Conservation (phyloP, 2,329 filamentous ascomycete genomes). For the Fusarium nanum region DNA sequence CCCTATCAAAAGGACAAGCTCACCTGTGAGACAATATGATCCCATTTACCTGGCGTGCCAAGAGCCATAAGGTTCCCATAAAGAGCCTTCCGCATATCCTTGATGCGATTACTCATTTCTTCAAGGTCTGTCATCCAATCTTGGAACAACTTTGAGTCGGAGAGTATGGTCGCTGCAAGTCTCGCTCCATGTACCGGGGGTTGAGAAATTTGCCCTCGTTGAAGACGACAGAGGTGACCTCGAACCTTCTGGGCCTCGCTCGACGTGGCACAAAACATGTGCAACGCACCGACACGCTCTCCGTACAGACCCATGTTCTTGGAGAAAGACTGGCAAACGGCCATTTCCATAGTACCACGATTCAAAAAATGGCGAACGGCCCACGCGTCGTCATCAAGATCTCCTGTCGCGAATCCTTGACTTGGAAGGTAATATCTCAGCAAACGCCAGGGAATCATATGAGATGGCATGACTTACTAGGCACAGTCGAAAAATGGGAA, state of each 20-base stretch:
- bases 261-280: not conserved
- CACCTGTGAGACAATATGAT: not conserved
- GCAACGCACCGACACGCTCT: not conserved
- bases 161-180: not conserved
- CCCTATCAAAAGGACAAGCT: not conserved
- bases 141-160: not conserved
- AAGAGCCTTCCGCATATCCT: not conserved
- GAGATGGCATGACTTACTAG: not conserved
- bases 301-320: slow-evolving; percentile 1
- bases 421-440: not conserved
- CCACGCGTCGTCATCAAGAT: not conserved
- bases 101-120: not conserved
- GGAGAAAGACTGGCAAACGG: not conserved
- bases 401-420: slow-evolving; percentile 5
- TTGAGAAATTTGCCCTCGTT: not conserved
- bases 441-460: accelerated
- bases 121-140: not conserved
- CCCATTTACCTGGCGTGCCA: not conserved
- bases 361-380: not conserved
- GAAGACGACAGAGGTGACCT: not conserved
- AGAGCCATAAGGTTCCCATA: not conserved
- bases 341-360: not conserved
- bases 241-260: not conserved
- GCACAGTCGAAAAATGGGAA: slow-evolving; percentile 4
- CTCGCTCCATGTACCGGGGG: not conserved